Evolutionary conservation across 2,329 filamentous ascomycete genomes (phyloP).

Genomic region (Spiromastix sp.): DNA sequence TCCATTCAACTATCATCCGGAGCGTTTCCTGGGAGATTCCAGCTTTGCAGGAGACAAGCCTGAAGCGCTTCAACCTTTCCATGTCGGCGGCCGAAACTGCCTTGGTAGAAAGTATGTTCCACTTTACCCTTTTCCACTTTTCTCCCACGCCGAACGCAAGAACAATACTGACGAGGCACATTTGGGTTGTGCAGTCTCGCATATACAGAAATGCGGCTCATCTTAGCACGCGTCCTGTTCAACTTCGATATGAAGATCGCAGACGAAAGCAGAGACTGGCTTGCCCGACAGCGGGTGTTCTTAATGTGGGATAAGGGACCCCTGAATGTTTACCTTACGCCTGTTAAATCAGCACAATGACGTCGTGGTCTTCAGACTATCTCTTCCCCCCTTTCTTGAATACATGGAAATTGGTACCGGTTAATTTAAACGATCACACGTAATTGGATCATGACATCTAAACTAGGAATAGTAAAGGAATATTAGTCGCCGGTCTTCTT

Average conservation of each 20-base stretch:
- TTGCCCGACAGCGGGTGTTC: conserved; percentile 29
- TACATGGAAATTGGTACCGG: too few relatives aligned
- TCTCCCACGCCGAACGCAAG: too few relatives aligned
- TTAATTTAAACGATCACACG: too few relatives aligned
- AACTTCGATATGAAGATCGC: conserved; percentile 39
- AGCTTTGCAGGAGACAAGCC: neutral
- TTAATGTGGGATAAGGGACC: conserved; percentile 33
- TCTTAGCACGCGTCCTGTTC: conserved; percentile 39
- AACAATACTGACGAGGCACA: too few relatives aligned
- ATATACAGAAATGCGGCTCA: conserved; percentile 41
- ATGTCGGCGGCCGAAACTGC: neutral
- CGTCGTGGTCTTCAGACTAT: too few relatives aligned
- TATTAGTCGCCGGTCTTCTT: too few relatives aligned
- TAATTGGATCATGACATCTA: too few relatives aligned
- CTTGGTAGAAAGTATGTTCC: neutral
- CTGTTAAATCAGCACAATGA: too few relatives aligned
- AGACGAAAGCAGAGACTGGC: conserved; percentile 29
- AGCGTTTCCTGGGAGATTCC: neutral
- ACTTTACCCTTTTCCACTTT: neutral
- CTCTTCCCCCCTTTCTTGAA: too few relatives aligned
- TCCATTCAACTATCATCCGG: neutral
- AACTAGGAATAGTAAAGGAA: too few relatives aligned
- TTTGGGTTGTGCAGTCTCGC: conserved; percentile 35
- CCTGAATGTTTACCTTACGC: conserved; percentile 28
- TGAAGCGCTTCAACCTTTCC: neutral